These are phyloP conservation scores for Penicillium sp. DNA, from an alignment of 2,329 filamentous ascomycete species.

Conservation along the genomic window DNA sequence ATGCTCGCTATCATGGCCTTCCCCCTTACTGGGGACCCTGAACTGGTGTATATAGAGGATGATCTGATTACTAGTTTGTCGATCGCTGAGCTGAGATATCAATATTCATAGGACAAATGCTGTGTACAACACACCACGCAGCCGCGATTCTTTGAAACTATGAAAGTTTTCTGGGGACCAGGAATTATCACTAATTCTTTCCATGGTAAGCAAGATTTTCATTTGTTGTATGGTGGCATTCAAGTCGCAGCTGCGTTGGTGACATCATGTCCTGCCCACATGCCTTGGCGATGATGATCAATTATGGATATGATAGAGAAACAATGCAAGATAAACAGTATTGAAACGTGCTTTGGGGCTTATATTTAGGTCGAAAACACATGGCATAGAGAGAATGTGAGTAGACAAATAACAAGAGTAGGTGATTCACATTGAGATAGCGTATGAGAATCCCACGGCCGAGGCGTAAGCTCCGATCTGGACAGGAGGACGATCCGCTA, in stretches of 20 bases:
- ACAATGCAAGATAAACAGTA: background rate
- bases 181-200: background rate
- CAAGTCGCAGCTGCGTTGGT: slow-evolving; percentile 6
- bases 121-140: background rate
- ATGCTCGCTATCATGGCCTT: background rate
- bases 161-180: background rate
- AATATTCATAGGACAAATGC: background rate
- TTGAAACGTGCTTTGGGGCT: background rate
- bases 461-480: too few species aligned
- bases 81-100: slow-evolving; percentile 1
- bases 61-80: slow-evolving; percentile 2
- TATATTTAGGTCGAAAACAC: background rate
- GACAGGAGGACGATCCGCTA: background rate
- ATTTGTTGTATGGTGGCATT: background rate
- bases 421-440: background rate
- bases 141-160: background rate
- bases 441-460: background rate
- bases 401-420: background rate
- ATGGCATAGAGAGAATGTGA: background rate
- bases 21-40: background rate
- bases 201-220: background rate
- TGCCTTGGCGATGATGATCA: background rate
- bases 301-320: background rate
- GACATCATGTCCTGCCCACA: slow-evolving; percentile 10
- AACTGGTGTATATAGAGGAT: background rate